Conservation (phyloP, 2,329 filamentous ascomycete genomes). For the Ophiostoma ips region DNA sequence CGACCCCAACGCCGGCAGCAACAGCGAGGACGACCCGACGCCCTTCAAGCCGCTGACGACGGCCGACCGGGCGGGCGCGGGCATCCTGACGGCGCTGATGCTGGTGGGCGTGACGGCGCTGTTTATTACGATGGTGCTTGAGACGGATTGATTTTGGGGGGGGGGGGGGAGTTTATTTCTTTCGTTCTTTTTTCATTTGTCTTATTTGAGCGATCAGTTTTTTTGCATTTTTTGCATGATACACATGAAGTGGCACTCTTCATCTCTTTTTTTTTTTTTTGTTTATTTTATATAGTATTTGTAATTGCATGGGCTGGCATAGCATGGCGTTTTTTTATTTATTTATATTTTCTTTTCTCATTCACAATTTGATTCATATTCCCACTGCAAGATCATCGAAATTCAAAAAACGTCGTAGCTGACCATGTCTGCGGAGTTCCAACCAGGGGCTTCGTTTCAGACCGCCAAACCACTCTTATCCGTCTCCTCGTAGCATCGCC, state of each 20-base stretch:
- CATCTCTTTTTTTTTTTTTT: background rate
- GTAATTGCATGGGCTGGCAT: background rate
- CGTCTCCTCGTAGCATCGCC: background rate
- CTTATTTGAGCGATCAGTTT: background rate
- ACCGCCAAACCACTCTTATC: background rate
- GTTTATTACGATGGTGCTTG: slow-evolving; percentile 23
- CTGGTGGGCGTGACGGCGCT: slow-evolving; percentile 23
- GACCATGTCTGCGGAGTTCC: background rate
- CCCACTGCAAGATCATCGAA: too few relatives aligned
- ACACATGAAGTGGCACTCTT: background rate
- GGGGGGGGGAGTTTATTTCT: too few relatives aligned
- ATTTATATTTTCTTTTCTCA: too few relatives aligned
- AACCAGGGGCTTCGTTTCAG: slow-evolving; percentile 6
- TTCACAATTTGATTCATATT: too few relatives aligned
- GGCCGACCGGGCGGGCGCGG: slow-evolving; percentile 55
- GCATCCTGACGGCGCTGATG: slow-evolving; percentile 46
- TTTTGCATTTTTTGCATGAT: background rate
- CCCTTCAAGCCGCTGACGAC: slow-evolving; percentile 30
- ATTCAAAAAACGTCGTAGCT: too few relatives aligned
- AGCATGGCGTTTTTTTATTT: background rate
- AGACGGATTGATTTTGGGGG: slow-evolving; percentile 2
- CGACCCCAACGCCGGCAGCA: slow-evolving; percentile 31
- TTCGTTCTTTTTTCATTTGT: background rate
- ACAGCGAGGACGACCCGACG: slow-evolving; percentile 13
- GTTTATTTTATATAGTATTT: background rate